These are phyloP conservation scores for Lactarius sp. DNA, from an alignment of 768 basidiomycete genomes.

Conservation along the genomic window DNA sequence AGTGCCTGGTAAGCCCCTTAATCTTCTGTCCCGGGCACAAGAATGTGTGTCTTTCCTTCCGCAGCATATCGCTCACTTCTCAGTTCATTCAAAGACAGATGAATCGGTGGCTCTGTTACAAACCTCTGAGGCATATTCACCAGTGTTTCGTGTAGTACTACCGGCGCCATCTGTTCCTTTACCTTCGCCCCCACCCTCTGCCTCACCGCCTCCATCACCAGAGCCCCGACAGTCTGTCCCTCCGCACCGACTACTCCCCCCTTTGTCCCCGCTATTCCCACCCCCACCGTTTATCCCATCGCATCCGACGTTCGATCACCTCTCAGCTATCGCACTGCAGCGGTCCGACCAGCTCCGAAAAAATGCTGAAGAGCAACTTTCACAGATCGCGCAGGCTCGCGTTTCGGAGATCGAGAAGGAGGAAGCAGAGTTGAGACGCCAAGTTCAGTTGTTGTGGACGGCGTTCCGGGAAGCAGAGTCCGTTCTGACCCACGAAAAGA, in stretches of 20 bases:
- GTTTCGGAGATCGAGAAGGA: conserved; percentile 50
- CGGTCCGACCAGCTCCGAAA: conserved; percentile 52
- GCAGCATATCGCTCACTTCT: conserved; percentile 12
- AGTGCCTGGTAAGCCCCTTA: conserved; percentile 56
- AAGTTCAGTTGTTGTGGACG: conserved; percentile 62
- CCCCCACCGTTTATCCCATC: conserved; percentile 75
- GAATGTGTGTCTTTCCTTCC: neutral
- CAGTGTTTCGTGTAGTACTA: conserved; percentile 30
- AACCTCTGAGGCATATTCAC: conserved; percentile 36
- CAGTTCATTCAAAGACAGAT: conserved; percentile 27
- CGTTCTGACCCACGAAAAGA: conserved; percentile 40
- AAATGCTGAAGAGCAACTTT: conserved; percentile 54
- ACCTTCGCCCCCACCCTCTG: conserved; percentile 1
- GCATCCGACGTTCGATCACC: conserved; percentile 63
- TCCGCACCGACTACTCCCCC: conserved; percentile 42
- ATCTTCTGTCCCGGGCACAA: neutral
- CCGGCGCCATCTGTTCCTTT: conserved; percentile 24
- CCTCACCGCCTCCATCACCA: conserved; percentile 16
- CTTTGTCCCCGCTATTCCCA: conserved; percentile 58
- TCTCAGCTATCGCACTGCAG: conserved; percentile 52
- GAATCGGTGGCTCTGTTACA: conserved; percentile 28
- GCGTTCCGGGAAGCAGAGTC: conserved; percentile 47
- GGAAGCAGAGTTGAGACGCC: conserved; percentile 49
- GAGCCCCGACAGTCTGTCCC: conserved; percentile 3
- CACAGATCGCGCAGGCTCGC: conserved; percentile 48